A percentile compares a stretch with the other conserved stretches of the same genome.
phyloP scores from a whole-genome alignment of 129 eudicot genomes.

The Gnaphalium uliginosum region DNA sequence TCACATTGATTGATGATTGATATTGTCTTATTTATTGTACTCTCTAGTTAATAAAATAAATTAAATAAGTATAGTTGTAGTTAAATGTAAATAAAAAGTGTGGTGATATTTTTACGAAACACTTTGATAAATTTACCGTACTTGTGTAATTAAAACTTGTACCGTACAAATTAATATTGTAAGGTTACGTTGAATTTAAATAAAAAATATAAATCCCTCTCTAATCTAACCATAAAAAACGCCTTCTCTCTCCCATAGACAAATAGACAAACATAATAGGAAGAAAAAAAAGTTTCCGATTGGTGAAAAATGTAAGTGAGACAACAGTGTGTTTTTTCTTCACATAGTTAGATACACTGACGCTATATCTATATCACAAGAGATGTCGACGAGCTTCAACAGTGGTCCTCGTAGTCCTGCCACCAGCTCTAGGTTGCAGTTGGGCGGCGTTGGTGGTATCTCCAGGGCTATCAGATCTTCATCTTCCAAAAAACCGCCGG shows the following conservation, averaged over 20 bases:
- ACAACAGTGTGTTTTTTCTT: background rate
- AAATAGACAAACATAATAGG: background rate
- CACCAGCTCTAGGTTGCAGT: constrained; percentile 59
- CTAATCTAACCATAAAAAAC: background rate
- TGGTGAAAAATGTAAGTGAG: background rate
- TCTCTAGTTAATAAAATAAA: too few species aligned
- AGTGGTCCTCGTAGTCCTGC: constrained; percentile 74
- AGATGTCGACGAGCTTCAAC: constrained; percentile 62
- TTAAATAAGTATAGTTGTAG: too few species aligned
- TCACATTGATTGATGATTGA: too few species aligned
- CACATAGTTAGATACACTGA: background rate
- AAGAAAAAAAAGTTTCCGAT: background rate
- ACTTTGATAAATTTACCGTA: too few species aligned
- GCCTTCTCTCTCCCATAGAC: background rate
- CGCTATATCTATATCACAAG: constrained; percentile 6
- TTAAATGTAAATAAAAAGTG: background rate
- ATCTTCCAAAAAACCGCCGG: constrained; percentile 87
- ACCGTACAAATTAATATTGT: too few species aligned
- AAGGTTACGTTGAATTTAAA: too few species aligned
- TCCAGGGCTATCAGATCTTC: constrained; percentile 87
- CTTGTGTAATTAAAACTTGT: too few species aligned
- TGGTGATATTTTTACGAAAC: too few species aligned
- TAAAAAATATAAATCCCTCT: too few species aligned
- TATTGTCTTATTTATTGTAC: too few species aligned
- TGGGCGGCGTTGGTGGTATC: constrained; percentile 48